Evolutionary conservation across 352 stramenopile species (phyloP), one percentile per base, ranked within the genome.

Genomic region (Phytophthora sp.): DNA sequence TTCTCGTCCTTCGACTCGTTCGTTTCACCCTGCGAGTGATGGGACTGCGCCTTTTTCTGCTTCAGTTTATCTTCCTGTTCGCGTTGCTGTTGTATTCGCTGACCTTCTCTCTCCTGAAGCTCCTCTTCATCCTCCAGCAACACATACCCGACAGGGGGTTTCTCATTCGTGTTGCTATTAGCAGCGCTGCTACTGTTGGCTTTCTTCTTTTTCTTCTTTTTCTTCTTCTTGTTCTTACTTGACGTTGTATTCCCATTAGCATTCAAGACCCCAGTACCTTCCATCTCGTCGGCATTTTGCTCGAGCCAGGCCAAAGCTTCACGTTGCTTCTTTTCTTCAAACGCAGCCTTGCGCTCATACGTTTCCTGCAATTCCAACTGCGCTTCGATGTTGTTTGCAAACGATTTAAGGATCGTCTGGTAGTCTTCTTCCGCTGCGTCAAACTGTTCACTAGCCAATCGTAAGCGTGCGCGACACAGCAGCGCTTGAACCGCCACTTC

Each of bases 371-470:
- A 63, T 27, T 94, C 86, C 30, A 92, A 64, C 68, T 94, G 86
- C 7, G 86, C 84, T n/a, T 94, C 86, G 72, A 94, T 69, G 31
- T 92, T 71, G 52, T 89, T 90, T n/a, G 82, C 70, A 39, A 77
- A 78, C 8, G 81, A 84, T 9, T 76, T 64, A 2, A 92, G 36
- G 27, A 94, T 90, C 11, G 70, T 70, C 20, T 77, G 35, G 46
- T 92, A 94, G 60, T 94, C 86, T 2, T 60, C 52, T 13, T 88
- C 79, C 1, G 86, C 86, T 2, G 61, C 71, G 18, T 93, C 81
- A 50, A 86, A 92, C 42, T 82, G 63, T 27, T 91, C 55, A 18
- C 66, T 65, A 27, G 69, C 39, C 42, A 86, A 51, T 15, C 66
- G 71, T 27, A 93, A 53, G 11, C 84, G 77, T 2, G 84, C 84